Evolutionary conservation across 1,284 basidiomycete species (phyloP).

Genomic region (Chondrostereum purpureum): DNA sequence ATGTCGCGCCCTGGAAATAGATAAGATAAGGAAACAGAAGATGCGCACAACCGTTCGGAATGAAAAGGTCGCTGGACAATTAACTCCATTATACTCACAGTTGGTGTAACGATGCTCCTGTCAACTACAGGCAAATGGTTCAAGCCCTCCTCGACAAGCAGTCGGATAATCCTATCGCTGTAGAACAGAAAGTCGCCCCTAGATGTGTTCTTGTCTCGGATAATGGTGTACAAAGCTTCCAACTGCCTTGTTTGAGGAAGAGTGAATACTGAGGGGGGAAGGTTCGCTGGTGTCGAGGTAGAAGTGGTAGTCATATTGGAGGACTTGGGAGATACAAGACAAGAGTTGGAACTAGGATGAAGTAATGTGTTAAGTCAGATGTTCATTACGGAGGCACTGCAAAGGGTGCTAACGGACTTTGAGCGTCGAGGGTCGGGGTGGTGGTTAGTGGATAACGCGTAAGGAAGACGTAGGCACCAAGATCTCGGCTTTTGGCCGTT

Average conservation of each 20-base stretch:
- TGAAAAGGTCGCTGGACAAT: too few species aligned
- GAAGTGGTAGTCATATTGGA: neutral
- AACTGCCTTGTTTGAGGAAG: slow-evolving; percentile 86
- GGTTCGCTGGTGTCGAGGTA: slow-evolving; percentile 9
- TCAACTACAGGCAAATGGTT: slow-evolving; percentile 92
- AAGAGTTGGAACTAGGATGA: too few species aligned
- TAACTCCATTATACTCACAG: slow-evolving; percentile 41
- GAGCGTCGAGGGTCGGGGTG: neutral
- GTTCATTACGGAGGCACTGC: too few species aligned
- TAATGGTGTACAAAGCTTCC: slow-evolving; percentile 94
- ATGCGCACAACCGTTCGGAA: neutral
- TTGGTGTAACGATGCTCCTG: slow-evolving; percentile 77
- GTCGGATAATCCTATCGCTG: slow-evolving; percentile 72
- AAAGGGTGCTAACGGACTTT: too few species aligned
- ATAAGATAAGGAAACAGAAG: neutral
- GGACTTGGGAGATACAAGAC: too few species aligned
- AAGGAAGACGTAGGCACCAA: too few species aligned
- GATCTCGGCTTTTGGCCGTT: neutral
- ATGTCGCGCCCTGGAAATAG: slow-evolving; percentile 58
- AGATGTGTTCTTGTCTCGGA: slow-evolving; percentile 78
- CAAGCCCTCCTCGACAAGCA: slow-evolving; percentile 81
- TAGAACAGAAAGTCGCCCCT: slow-evolving; percentile 98
- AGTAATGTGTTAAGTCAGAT: too few species aligned
- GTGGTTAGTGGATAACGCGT: neutral
- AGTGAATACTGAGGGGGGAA: slow-evolving; percentile 80